These are phyloP conservation scores for Vicia villosa DNA, from an alignment of 306 rosid genomes.

Conservation along the genomic window DNA sequence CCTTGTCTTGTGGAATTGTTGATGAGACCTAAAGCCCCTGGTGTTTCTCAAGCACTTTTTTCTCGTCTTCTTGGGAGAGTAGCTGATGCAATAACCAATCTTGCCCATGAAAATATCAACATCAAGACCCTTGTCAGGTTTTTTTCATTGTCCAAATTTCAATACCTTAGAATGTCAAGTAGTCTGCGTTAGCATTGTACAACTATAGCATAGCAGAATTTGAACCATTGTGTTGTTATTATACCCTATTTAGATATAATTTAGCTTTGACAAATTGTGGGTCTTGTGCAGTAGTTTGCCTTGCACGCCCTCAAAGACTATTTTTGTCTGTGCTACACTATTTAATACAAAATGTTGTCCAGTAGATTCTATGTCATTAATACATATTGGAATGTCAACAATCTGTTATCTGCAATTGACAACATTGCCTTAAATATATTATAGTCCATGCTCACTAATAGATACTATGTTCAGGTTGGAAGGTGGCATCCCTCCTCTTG, in stretches of 20 bases:
- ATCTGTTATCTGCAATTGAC: too few species aligned
- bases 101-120: constrained; percentile 62
- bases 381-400: too few species aligned
- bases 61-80: constrained; percentile 54
- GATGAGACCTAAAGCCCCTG: constrained; percentile 35
- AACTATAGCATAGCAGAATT: too few species aligned
- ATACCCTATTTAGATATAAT: not conserved
- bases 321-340: too few species aligned
- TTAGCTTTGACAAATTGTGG: too few species aligned
- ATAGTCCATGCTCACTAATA: not conserved
- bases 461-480: constrained; percentile 49
- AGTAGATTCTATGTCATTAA: too few species aligned
- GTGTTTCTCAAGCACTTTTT: constrained; percentile 35
- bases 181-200: too few species aligned
- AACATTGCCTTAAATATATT: not conserved
- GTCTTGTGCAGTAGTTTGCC: constrained; percentile 12
- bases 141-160: not conserved
- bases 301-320: too few species aligned
- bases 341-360: too few species aligned
- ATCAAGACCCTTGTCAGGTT: constrained; percentile 62
- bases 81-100: constrained; percentile 59
- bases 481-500: constrained; percentile 77
- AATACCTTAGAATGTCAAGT: not conserved
- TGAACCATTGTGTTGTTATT: constrained; percentile 29
- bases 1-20: constrained; percentile 54